Evolutionary conservation across 306 rosid genomes (phyloP).

Genomic region (Urtica urens): DNA sequence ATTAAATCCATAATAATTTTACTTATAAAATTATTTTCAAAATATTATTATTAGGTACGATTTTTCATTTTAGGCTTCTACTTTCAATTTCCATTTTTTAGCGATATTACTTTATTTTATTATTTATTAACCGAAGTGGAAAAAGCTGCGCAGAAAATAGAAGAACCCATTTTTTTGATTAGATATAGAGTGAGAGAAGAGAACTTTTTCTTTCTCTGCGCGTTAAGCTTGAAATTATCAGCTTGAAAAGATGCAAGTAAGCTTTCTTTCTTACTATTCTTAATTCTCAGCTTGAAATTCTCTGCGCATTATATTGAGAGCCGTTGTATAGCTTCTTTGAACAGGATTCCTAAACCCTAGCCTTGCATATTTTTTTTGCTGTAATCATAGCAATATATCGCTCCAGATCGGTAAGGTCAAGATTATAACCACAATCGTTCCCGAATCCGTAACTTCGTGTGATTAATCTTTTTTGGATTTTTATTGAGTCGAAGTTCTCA

Average conservation of each 20-base stretch:
- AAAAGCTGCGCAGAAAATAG: too few relatives aligned
- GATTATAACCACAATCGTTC: too few relatives aligned
- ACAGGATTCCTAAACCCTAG: slow-evolving; percentile 3
- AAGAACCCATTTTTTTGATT: too few relatives aligned
- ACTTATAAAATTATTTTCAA: too few relatives aligned
- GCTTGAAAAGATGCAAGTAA: slow-evolving; percentile 20
- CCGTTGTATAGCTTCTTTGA: neutral
- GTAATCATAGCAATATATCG: neutral
- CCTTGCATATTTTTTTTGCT: neutral
- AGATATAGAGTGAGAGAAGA: too few relatives aligned
- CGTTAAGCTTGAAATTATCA: neutral
- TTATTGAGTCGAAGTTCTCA: neutral
- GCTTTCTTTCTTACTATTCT: neutral
- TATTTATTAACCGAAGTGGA: too few relatives aligned
- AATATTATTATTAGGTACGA: too few relatives aligned
- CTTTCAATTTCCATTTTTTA: too few relatives aligned
- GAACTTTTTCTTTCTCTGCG: neutral
- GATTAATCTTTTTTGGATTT: neutral
- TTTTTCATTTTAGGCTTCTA: too few relatives aligned
- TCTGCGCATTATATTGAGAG: neutral
- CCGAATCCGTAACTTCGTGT: neutral
- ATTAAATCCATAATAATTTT: too few relatives aligned
- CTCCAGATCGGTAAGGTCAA: too few relatives aligned
- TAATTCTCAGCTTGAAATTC: neutral
- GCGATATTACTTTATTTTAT: too few relatives aligned